Evolutionary conservation across 2,329 filamentous ascomycete genomes (phyloP), one percentile per base, ranked within the genome.

Genomic region (Talaromyces verruculosus): DNA sequence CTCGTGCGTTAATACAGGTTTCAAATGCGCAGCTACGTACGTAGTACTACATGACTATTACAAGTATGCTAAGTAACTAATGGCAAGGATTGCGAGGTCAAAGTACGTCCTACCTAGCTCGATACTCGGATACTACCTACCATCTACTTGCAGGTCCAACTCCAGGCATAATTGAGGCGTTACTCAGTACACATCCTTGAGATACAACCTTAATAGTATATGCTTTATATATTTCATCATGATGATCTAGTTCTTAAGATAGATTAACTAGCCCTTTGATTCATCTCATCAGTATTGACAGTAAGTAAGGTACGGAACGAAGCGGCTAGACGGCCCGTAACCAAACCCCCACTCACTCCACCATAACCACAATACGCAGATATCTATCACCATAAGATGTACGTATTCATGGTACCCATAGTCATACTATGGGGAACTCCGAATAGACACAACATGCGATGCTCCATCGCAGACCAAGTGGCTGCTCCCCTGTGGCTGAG

Each of bases 291-390:
- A 35, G 3, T 3, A 25, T 59, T 19, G 33, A 41, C 19, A 25
- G 30, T 17, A 41, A 59, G 57, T 43, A 60, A 41, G 57, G 57
- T 60, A 60, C 57, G 57, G 57, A 43, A 45, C 57, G 57, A 30
- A 45, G 57, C 57, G 57, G 57, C 25, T 60, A 60, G 57, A 60
- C 37, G 57, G 57, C 33, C 57, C 57, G 57, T 39, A 30, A 43
- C 57, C 37, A 60, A 43, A 17, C 35, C 57, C 22, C 39, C 57
- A 60, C 35, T 22, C 15, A 11, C 57, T 39, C 57, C 57, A 60
- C 57, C 37, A 37, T 10, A 60, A 41, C 57, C 57, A 60, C 22
- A 41, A 43, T 30, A 25, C 47, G 17, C 49, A 53, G 3, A 28
- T 53, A 53, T 53, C 49, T 28, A n/a, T 33, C 25, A 22, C 19